Percentiles rank a stretch among this genome's conserved stretches.
Conservation (phyloP, 2,329 filamentous ascomycete genomes). For the Helotiales sp. region DNA sequence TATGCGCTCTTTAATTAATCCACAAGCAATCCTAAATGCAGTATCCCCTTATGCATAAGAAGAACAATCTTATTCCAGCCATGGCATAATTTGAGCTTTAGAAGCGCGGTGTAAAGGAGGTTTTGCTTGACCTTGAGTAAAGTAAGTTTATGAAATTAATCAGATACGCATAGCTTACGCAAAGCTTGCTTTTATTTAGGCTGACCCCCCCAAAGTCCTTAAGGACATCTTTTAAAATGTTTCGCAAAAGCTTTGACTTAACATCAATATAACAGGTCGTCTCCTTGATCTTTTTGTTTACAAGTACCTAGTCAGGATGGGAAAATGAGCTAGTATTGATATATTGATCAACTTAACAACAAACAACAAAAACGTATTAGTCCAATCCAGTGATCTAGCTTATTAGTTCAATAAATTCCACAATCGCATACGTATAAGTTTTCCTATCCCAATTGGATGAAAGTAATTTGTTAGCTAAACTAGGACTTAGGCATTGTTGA, state of each 20-base stretch:
- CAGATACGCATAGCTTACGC: too few relatives aligned
- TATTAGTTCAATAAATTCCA: slow-evolving; percentile 30
- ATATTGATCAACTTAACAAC: slow-evolving; percentile 19
- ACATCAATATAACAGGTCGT: slow-evolving; percentile 39
- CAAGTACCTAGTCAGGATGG: background rate
- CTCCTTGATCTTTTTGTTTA: slow-evolving; percentile 13
- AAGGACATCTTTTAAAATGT: slow-evolving; percentile 42
- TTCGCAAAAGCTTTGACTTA: slow-evolving; percentile 43
- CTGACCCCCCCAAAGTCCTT: slow-evolving; percentile 41
- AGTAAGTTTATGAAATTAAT: too few relatives aligned
- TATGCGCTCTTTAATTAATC: too few relatives aligned
- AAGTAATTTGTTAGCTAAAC: too few relatives aligned
- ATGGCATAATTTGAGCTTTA: too few relatives aligned
- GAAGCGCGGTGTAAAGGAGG: too few relatives aligned
- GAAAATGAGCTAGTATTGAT: background rate
- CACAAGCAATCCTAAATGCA: too few relatives aligned
- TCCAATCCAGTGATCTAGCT: slow-evolving; percentile 19
- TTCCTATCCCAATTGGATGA: slow-evolving; percentile 33
- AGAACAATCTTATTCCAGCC: too few relatives aligned
- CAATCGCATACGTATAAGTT: slow-evolving; percentile 40
- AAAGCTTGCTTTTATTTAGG: slow-evolving; percentile 35
- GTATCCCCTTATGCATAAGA: too few relatives aligned
- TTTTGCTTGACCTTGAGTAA: too few relatives aligned
- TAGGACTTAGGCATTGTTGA: too few relatives aligned
- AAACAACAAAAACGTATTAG: slow-evolving; percentile 29